Base-by-base conservation (phyloP, 768 basidiomycete genomes). In the Austroboletus eburneus region DNA sequence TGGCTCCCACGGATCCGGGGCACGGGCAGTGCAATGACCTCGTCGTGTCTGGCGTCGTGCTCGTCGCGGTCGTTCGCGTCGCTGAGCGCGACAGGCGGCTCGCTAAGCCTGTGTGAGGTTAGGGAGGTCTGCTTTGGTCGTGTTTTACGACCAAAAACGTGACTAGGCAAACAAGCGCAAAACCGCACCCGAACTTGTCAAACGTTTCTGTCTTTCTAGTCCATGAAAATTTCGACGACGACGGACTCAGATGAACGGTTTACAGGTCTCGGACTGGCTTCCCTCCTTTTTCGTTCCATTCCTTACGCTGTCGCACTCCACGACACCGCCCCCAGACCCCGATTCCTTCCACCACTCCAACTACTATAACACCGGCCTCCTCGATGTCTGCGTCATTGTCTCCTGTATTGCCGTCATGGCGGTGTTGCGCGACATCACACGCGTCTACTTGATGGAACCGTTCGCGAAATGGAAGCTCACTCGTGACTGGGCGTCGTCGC, bases 391-490 rank as follows among this genome's bases (percentile, higher is more conserved):
- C 59, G 62, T 95, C 57, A 74, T 93, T 47, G 67, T 92, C 45
- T 78, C 83, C n/a, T 87, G 80, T 66, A 89, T 96, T 47, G 78
- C 85, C 13, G 70, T 85, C 55, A 92, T 96, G 81, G 91, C 91
- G n/a, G 57, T 92, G 43, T 65, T 91, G 22, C 81, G 96, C 51
- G 94, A 95, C 70, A 68, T 79, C 25, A 65, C 81, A 33, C 82
- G 96, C 57, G 66, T 93, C 18, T 74, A 72, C 54, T 55, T 93
- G 27, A 79, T 91, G 51, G 84, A 85, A 60, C 91, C 93, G 9
- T 80, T 96, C 45, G 93, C 89, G 16, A 72, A 74, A 32, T 85
- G 81, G 78, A 85, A 84, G 53, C 78, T 96, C 50, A 69, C 72
- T 33, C 75, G 76, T 46, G 73, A 84, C 58, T 71, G 81, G 61